Evolutionary conservation across 441 rosid genomes (phyloP), one percentile per base, ranked within the genome.

Genomic region (Omphalea diandra): DNA sequence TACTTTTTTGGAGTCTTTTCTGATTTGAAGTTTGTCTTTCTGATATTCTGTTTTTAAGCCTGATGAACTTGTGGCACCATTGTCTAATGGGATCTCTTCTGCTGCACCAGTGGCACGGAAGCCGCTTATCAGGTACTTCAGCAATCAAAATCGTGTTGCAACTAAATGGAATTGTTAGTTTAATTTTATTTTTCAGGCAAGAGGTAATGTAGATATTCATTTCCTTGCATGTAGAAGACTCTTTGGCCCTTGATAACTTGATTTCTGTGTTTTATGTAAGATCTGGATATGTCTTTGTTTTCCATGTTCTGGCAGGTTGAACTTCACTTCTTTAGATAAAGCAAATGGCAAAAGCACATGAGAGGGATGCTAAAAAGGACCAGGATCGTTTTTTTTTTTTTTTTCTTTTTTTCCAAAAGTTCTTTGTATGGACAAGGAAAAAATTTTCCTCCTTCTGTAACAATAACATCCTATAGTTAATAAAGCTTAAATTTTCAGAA

Each of bases 321-420:
- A 60, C 80, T 89, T 94, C 72, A 94, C 93, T 32, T 85, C 97
- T 46, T 70, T 85, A 36, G 90, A 87, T 70, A 94, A 92, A 78
- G 84, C 89, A 22, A 82, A 75, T 9, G 88, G 86, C 56, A 87
- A 85, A 55, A 78, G 87, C 77, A 53, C 76, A 4, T 82, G 60
- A 70, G n/a, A 26, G 54, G 61, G 41, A 41, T 20, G 9, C 31
- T 7, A 41, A 60, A 59, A 56, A 18, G 71, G 26, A n/a, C 10
- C 40, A 6, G 11, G 43, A 14, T 0, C 5, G 20, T 18, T 29
- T 24, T 35, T 61, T 36, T 7, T 18, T 26, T 20, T 40, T 5
- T 55, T 36, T 26, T n/a, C n/a, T n/a, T n/a, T n/a, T n/a, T n/a
- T n/a, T n/a, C n/a, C n/a, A n/a, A 18, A 18, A 20, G 56, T 24